Conservation (phyloP, 2,329 filamentous ascomycete species). For the Botrytis fragariae region DNA sequence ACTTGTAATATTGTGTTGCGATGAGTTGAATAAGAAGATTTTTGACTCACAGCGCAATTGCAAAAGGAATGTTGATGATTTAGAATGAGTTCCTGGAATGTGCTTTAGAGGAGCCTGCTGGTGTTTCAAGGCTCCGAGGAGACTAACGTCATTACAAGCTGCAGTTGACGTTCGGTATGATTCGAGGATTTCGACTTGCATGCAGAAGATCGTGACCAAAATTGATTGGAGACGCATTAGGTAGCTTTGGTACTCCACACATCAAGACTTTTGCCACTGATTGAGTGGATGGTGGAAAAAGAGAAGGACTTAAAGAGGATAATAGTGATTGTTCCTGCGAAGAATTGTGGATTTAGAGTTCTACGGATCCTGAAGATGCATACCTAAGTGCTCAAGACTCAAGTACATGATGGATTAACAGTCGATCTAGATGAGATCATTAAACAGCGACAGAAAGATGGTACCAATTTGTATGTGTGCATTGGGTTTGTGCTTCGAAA, state of each 20-base stretch:
- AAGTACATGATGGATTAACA: conserved; percentile 8
- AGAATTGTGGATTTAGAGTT: conserved; percentile 11
- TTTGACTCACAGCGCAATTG: conserved; percentile 12
- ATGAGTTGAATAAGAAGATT: conserved; percentile 8
- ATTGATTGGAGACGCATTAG: conserved; percentile 15
- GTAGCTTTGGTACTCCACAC: conserved; percentile 14
- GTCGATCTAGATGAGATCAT: conserved; percentile 9
- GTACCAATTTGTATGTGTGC: not conserved
- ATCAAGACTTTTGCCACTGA: conserved; percentile 15
- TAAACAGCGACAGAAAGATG: not conserved
- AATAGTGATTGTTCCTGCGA: conserved; percentile 19
- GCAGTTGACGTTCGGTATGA: conserved; percentile 1
- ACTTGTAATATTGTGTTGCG: not conserved
- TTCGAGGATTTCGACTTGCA: conserved; percentile 13
- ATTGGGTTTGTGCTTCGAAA: not conserved
- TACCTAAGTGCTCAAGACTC: not conserved
- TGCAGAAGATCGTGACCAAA: conserved; percentile 20
- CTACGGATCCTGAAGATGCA: conserved; percentile 13
- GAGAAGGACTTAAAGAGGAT: conserved; percentile 3
- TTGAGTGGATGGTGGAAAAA: conserved; percentile 9
- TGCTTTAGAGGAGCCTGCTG: not conserved
- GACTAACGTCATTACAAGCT: conserved; percentile 9
- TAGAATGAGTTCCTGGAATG: not conserved
- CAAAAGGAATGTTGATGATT: conserved; percentile 5
- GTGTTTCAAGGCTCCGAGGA: not conserved